A percentile compares a stretch with the other conserved stretches of the same genome.
Conservation (phyloP, 495 filamentous ascomycete genomes). For the Aspergillus diversus region DNA sequence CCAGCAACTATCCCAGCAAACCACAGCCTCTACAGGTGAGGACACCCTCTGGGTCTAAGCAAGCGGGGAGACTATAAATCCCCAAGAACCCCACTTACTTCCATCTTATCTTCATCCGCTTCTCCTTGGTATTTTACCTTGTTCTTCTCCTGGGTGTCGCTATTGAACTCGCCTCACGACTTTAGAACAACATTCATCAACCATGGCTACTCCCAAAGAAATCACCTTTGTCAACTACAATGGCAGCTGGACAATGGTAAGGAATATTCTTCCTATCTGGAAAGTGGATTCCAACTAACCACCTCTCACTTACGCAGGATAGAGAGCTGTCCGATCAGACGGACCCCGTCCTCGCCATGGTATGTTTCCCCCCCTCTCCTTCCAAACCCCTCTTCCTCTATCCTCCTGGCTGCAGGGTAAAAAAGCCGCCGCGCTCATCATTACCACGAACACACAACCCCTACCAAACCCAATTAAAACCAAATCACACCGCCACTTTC, state of each 20-base stretch:
- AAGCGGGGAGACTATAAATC: slow-evolving; percentile 2
- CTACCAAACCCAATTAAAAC: slow-evolving; percentile 20
- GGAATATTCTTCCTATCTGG: slow-evolving; percentile 19
- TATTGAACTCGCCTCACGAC: slow-evolving; percentile 9
- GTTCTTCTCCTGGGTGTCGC: slow-evolving; percentile 9
- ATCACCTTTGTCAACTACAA: slow-evolving; percentile 73
- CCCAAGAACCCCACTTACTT: neutral
- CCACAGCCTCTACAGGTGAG: neutral
- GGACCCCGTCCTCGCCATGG: slow-evolving; percentile 72
- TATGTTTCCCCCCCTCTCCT: slow-evolving; percentile 30
- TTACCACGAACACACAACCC: slow-evolving; percentile 8
- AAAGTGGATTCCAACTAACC: slow-evolving; percentile 1
- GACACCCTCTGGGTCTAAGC: neutral
- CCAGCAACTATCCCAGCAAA: neutral
- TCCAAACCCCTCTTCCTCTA: slow-evolving; percentile 13
- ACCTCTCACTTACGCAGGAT: slow-evolving; percentile 58
- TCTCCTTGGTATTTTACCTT: neutral
- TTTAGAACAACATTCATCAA: slow-evolving; percentile 23
- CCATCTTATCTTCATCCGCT: neutral
- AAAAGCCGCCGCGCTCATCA: neutral
- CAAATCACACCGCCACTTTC: neutral
- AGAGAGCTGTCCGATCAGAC: slow-evolving; percentile 72
- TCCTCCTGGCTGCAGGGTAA: neutral
- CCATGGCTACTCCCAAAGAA: slow-evolving; percentile 80
- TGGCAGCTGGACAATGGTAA: slow-evolving; percentile 81